These are phyloP conservation scores for Colletotrichum sp. DNA, from an alignment of 2,329 filamentous ascomycete genomes.

Conservation along the genomic window DNA sequence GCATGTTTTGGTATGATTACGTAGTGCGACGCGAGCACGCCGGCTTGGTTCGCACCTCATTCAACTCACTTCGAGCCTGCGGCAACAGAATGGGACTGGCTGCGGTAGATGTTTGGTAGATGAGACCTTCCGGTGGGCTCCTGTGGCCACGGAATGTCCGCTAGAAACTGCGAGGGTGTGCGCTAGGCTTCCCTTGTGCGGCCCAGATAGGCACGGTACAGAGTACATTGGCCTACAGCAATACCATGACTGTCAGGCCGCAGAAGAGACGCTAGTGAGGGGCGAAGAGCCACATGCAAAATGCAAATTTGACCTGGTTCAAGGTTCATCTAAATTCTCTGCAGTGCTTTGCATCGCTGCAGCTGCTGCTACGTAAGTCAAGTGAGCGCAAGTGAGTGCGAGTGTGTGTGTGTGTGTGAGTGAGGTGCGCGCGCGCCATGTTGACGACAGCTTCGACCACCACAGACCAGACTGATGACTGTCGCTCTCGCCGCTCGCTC, in stretches of 20 bases:
- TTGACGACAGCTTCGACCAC: conserved; percentile 18
- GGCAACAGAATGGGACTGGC: background rate
- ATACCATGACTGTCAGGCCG: background rate
- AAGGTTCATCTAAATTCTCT: conserved; percentile 19
- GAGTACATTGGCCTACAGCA: background rate
- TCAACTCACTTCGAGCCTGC: background rate
- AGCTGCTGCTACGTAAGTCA: background rate
- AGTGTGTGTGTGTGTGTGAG: background rate
- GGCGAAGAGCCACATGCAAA: conserved; percentile 22
- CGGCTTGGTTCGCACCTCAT: background rate
- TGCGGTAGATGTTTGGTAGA: background rate
- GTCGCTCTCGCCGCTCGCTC: background rate
- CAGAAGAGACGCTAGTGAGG: conserved; percentile 14
- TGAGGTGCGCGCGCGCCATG: conserved; percentile 1
- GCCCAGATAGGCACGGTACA: background rate
- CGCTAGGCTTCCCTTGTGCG: background rate
- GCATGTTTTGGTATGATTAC: conserved; percentile 2
- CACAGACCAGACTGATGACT: background rate
- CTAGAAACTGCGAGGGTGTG: conserved; percentile 5
- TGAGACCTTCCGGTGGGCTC: background rate
- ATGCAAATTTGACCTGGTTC: conserved; percentile 23
- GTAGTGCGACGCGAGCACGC: conserved; percentile 8
- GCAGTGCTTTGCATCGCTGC: background rate
- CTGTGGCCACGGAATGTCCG: conserved; percentile 10
- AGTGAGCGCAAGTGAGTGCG: background rate